Evolutionary conservation across 306 rosid species (phyloP).

Genomic region (Luffa acutangula): DNA sequence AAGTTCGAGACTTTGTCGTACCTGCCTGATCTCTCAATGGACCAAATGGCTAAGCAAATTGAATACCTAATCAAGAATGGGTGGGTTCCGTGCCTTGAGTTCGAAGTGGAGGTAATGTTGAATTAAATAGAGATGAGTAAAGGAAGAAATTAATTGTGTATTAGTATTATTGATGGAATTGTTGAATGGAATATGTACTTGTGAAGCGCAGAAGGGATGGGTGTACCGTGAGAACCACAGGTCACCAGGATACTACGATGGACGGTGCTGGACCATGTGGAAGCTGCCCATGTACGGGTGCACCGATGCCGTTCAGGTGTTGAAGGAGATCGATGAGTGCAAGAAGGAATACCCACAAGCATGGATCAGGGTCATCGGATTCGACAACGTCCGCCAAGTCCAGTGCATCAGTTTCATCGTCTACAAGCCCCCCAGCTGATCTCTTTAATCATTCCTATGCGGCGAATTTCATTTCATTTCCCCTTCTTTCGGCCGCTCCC

Average conservation of each 20-base stretch:
- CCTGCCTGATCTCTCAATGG: conserved; percentile 16
- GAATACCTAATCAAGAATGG: conserved; percentile 43
- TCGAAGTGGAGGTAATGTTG: conserved; percentile 30
- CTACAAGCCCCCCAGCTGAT: conserved; percentile 24
- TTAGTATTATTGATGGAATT: too few relatives aligned
- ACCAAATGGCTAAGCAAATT: conserved; percentile 32
- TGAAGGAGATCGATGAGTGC: conserved; percentile 35
- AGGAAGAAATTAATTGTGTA: too few relatives aligned
- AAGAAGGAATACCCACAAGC: conserved; percentile 29
- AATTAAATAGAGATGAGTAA: too few relatives aligned
- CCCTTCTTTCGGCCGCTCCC: neutral
- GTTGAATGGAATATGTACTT: neutral
- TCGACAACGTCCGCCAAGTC: conserved; percentile 72
- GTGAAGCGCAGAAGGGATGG: conserved; percentile 12
- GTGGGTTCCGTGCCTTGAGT: conserved; percentile 83
- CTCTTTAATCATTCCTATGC: too few relatives aligned
- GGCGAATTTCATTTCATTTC: too few relatives aligned
- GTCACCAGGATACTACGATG: conserved; percentile 83
- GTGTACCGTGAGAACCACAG: conserved; percentile 47
- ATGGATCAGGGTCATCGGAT: conserved; percentile 63
- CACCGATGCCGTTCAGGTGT: conserved; percentile 47
- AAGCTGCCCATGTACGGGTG: conserved; percentile 84
- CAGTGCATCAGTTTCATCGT: conserved; percentile 90
- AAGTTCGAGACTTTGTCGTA: conserved; percentile 86
- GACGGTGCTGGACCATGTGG: conserved; percentile 92